Conservation (phyloP, 495 filamentous ascomycete species). For the Durotheca rogersii region DNA sequence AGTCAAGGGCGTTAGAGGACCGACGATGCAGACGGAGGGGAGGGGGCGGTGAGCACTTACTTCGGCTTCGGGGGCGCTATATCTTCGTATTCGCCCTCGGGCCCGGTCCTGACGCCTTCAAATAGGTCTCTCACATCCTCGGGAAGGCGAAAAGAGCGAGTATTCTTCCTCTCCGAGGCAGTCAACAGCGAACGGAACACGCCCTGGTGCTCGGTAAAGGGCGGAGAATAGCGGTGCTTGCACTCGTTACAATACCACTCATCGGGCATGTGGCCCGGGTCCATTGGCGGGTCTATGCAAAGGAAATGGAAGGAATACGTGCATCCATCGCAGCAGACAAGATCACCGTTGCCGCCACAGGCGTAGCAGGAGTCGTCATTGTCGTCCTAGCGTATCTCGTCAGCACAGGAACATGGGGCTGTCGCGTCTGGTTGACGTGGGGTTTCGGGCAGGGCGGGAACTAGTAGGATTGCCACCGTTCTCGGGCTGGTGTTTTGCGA, state of each 20-base stretch:
- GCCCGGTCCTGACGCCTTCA: constrained; percentile 67
- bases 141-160: constrained; percentile 73
- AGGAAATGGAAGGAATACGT: constrained; percentile 80
- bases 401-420: constrained; percentile 17
- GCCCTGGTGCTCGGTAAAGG: constrained; percentile 42
- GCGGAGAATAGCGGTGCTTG: constrained; percentile 40
- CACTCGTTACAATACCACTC: constrained; percentile 87
- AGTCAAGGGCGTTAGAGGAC: constrained; percentile 27
- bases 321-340: constrained; percentile 93
- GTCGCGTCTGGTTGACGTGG: constrained; percentile 7
- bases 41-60: constrained; percentile 26
- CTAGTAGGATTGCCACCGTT: constrained; percentile 27
- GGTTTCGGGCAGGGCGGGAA: constrained; percentile 33
- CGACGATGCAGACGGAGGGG: neutral
- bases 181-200: constrained; percentile 61
- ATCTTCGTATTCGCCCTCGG: constrained; percentile 80
- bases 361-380: constrained; percentile 87
- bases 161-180: constrained; percentile 62
- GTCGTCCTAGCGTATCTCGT: constrained; percentile 56
- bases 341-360: constrained; percentile 76
- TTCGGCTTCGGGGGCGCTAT: constrained; percentile 42
- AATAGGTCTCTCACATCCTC: constrained; percentile 67
- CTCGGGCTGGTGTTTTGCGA: constrained; percentile 13
- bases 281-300: constrained; percentile 78
- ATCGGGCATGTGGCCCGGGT: constrained; percentile 62